Evolutionary conservation across 371 early-diverging fungal genomes (phyloP).

Genomic region (Modicella reniformis): DNA sequence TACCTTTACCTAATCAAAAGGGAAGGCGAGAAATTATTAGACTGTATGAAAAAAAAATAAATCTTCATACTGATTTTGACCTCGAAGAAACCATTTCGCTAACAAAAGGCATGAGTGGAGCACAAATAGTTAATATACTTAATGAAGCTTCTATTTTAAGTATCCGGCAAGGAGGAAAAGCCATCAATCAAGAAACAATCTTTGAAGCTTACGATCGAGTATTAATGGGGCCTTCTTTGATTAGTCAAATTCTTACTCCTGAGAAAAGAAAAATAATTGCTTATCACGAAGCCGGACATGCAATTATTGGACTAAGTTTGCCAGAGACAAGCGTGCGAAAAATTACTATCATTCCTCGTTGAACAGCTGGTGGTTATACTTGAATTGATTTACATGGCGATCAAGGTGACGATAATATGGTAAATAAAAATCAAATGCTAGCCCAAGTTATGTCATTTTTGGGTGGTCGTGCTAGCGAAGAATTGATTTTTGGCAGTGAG

Average conservation of each 20-base stretch:
- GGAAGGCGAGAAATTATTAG: conserved; percentile 95
- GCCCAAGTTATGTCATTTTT: too few relatives aligned
- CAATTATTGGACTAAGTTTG: conserved; percentile 96
- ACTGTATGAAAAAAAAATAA: conserved; percentile 93
- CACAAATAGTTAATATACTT: conserved; percentile 97
- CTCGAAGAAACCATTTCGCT: conserved; percentile 87
- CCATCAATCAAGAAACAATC: conserved; percentile 83
- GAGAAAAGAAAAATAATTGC: conserved; percentile 99
- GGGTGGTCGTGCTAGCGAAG: too few relatives aligned
- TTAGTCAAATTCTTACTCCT: conserved; percentile 92
- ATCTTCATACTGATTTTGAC: conserved; percentile 91
- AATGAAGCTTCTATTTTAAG: conserved; percentile 99
- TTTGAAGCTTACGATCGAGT: conserved; percentile 98
- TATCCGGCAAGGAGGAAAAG: conserved; percentile 89
- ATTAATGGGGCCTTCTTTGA: conserved; percentile 97
- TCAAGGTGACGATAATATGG: too few relatives aligned
- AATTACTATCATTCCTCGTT: too few relatives aligned
- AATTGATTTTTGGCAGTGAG: too few relatives aligned
- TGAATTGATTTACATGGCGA: too few relatives aligned
- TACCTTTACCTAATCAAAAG: conserved; percentile 96
- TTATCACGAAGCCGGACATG: conserved; percentile 99
- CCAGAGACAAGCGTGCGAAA: too few relatives aligned
- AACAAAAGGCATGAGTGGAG: conserved; percentile 98
- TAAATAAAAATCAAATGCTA: too few relatives aligned
- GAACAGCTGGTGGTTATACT: too few relatives aligned